Conservation (phyloP, 352 stramenopile genomes). For the Blastocystis sp. region DNA sequence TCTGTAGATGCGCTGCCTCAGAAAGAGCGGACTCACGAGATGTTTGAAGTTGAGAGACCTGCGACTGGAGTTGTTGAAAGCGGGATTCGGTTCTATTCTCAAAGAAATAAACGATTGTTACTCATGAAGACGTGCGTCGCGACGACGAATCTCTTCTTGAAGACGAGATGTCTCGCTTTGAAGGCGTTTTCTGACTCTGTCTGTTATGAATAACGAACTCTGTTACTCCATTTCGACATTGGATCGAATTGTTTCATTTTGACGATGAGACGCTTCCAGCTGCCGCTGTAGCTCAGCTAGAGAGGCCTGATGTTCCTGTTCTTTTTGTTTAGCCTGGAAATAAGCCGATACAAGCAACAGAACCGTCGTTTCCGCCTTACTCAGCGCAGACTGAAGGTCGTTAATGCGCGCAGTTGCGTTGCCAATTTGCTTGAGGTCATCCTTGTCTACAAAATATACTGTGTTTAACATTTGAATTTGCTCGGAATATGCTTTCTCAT, state of each 20-base stretch:
- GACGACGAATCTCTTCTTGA: slow-evolving; percentile 6
- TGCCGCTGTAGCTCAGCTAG: slow-evolving; percentile 12
- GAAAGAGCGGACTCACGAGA: not conserved
- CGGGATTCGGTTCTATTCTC: not conserved
- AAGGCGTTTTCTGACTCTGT: not conserved
- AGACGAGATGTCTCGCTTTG: not conserved
- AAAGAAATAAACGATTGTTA: not conserved
- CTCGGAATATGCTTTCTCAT: slow-evolving; percentile 25
- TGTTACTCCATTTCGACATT: slow-evolving; percentile 5
- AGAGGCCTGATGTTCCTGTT: not conserved
- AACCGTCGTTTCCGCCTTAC: not conserved
- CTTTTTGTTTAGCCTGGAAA: not conserved
- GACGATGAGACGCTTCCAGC: not conserved
- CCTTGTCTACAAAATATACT: not conserved
- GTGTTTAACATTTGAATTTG: not conserved
- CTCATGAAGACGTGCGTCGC: not conserved
- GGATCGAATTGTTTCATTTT: slow-evolving; percentile 25
- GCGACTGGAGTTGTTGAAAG: not conserved
- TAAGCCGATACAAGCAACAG: not conserved
- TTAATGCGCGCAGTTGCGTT: not conserved
- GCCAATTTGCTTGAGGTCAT: not conserved
- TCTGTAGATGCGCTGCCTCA: not conserved
- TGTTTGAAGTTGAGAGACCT: not conserved
- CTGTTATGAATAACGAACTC: not conserved
- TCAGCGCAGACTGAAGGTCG: not conserved